Evolutionary conservation across 192 early-diverging fungal species (phyloP).

Genomic region (Phycomyces nitens): DNA sequence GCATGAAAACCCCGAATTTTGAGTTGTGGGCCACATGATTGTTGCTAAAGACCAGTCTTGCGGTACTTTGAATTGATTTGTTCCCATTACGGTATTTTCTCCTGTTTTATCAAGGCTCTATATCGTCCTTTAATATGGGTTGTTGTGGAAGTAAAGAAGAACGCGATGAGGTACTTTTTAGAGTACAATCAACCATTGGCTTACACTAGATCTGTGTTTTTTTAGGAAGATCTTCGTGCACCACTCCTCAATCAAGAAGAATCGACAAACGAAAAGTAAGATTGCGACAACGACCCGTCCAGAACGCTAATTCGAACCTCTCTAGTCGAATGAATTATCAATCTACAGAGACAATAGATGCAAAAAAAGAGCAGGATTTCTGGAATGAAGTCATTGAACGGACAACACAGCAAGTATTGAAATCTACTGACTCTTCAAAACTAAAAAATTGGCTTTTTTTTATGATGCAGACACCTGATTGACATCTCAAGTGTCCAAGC

Average conservation of each 20-base stretch:
- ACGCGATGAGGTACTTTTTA: slow-evolving; percentile 7
- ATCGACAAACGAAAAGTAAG: slow-evolving; percentile 14
- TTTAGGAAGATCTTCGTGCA: slow-evolving; percentile 1
- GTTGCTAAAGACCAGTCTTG: no score
- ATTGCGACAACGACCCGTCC: not conserved
- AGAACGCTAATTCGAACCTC: not conserved
- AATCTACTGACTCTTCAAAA: not conserved
- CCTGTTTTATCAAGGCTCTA: not conserved
- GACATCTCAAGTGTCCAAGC: slow-evolving; percentile 27
- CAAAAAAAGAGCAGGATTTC: slow-evolving; percentile 29
- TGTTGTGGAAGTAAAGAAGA: slow-evolving; percentile 26
- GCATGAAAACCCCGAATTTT: no score
- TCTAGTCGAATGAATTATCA: slow-evolving; percentile 19
- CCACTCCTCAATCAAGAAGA: slow-evolving; percentile 11
- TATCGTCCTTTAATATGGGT: not conserved
- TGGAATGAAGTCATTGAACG: slow-evolving; percentile 22
- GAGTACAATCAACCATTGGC: not conserved
- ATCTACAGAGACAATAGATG: slow-evolving; percentile 6
- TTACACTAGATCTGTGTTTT: not conserved
- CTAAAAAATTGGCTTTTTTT: no score
- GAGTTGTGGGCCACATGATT: no score
- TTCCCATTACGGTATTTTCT: not conserved
- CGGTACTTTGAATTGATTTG: not conserved
- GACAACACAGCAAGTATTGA: slow-evolving; percentile 22
- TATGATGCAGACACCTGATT: slow-evolving; percentile 19